These are phyloP conservation scores for Ceriops decandra DNA, from an alignment of 345 rosid genomes.

Conservation along the genomic window DNA sequence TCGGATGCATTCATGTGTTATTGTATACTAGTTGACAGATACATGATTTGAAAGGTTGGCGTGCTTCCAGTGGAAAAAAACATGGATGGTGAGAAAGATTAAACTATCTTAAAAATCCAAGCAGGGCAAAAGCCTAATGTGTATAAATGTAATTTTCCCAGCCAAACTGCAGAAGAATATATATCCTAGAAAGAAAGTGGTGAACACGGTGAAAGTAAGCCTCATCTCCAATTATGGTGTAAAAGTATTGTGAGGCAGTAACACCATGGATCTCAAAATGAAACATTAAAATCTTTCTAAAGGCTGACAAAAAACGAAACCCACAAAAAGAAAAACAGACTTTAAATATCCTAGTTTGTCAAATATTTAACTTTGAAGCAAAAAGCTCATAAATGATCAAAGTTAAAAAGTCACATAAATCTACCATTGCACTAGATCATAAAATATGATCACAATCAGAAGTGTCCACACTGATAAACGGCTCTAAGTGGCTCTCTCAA, in stretches of 20 bases:
- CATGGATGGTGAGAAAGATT: neutral
- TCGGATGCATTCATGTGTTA: constrained; percentile 15
- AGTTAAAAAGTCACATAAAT: neutral
- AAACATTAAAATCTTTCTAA: no score
- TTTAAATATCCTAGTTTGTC: neutral
- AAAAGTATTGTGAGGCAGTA: no score
- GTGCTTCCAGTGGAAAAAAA: neutral
- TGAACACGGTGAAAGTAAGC: no score
- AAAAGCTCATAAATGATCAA: neutral
- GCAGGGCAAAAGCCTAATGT: neutral
- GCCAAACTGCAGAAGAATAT: neutral
- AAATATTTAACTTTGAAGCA: neutral
- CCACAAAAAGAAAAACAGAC: neutral
- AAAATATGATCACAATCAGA: no score
- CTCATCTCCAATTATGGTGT: no score
- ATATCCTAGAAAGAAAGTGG: no score
- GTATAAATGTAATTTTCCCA: neutral
- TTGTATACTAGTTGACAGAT: neutral
- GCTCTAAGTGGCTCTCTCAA: no score
- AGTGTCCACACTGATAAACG: no score
- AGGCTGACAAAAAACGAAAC: neutral
- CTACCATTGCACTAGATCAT: neutral
- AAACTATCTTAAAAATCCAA: neutral
- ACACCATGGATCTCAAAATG: no score
- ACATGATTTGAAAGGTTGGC: neutral